phyloP scores from a whole-genome alignment of 345 rosid genomes.

The Aethionema arabicum region DNA sequence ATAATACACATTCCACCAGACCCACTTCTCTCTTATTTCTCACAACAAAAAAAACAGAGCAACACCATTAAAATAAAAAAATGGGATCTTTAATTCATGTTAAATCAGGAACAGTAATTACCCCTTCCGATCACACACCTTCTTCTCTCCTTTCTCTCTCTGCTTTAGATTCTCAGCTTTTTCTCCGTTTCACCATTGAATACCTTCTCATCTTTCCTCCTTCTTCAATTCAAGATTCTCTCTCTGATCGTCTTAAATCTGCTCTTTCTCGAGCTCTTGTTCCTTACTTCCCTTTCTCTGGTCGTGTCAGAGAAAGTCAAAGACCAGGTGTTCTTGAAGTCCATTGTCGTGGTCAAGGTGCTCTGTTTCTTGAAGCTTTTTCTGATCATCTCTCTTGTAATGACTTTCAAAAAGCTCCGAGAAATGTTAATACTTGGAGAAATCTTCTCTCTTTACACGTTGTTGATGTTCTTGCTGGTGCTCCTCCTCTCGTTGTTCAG shows the following conservation, averaged over 20 bases:
- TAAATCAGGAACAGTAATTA: conserved; percentile 53
- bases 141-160: conserved; percentile 59
- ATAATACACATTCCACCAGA: conserved; percentile 27
- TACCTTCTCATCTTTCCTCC: conserved; percentile 62
- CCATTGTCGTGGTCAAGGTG: conserved; percentile 69
- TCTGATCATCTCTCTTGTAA: conserved; percentile 39
- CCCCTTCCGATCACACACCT: conserved; percentile 72
- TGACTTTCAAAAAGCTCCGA: conserved; percentile 59
- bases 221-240: conserved; percentile 35
- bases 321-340: conserved; percentile 58
- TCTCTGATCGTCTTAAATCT: conserved; percentile 48
- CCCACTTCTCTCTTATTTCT: conserved; percentile 21
- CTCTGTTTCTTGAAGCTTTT: conserved; percentile 57
- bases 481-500: conserved; percentile 71
- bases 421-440: conserved; percentile 66
- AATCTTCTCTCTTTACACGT: conserved; percentile 57
- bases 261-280: conserved; percentile 62
- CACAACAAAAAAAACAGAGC: conserved; percentile 12
- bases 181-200: conserved; percentile 81
- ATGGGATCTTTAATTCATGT: conserved; percentile 54
- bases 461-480: conserved; percentile 71
- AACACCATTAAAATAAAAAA: conserved; percentile 9
- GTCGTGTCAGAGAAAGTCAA: conserved; percentile 59
- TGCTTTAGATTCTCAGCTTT: conserved; percentile 85
- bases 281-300: conserved; percentile 75